These are phyloP conservation scores for Calcarisporium arbuscula DNA, from an alignment of 2,329 filamentous ascomycete genomes.

Conservation along the genomic window DNA sequence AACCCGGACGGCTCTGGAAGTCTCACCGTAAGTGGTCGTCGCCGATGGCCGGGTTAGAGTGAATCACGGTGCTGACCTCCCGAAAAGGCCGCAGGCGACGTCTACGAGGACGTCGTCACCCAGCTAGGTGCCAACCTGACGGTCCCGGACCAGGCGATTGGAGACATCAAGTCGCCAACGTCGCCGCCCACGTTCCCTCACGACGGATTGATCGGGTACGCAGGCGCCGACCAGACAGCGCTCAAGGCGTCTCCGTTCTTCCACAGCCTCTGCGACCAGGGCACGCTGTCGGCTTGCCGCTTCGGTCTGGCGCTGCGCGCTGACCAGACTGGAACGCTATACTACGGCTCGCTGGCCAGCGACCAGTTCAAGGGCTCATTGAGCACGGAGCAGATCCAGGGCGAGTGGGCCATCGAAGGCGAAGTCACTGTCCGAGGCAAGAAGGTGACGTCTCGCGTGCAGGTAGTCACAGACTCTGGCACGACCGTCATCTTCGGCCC, in stretches of 20 bases:
- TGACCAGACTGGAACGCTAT: slow-evolving; percentile 12
- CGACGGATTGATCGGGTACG: slow-evolving; percentile 15
- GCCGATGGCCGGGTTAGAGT: too few relatives aligned
- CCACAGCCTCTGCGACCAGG: slow-evolving; percentile 11
- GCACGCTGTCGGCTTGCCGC: slow-evolving; percentile 12
- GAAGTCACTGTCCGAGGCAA: slow-evolving; percentile 9
- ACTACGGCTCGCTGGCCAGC: slow-evolving; percentile 13
- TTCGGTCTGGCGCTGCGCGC: slow-evolving; percentile 13
- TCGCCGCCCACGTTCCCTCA: slow-evolving; percentile 11
- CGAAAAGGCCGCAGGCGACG: slow-evolving; percentile 10
- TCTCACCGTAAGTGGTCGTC: slow-evolving; percentile 7
- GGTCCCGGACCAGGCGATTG: slow-evolving; percentile 10
- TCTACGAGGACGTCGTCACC: slow-evolving; percentile 12
- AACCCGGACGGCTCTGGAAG: slow-evolving; percentile 13
- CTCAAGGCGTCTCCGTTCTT: slow-evolving; percentile 11
- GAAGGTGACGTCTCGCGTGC: slow-evolving; percentile 1
- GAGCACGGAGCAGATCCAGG: slow-evolving; percentile 1
- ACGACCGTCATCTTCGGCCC: slow-evolving; percentile 14
- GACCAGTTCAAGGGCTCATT: slow-evolving; percentile 9
- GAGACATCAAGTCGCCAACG: slow-evolving; percentile 8
- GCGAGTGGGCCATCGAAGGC: slow-evolving; percentile 9
- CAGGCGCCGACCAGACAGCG: slow-evolving; percentile 4
- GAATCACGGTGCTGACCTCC: neutral
- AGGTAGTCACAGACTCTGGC: slow-evolving; percentile 12
- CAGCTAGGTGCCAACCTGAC: slow-evolving; percentile 12